Percentiles rank a stretch among this genome's conserved stretches.
Conservation (phyloP, 768 basidiomycete genomes). For the Pleurotus platypus region DNA sequence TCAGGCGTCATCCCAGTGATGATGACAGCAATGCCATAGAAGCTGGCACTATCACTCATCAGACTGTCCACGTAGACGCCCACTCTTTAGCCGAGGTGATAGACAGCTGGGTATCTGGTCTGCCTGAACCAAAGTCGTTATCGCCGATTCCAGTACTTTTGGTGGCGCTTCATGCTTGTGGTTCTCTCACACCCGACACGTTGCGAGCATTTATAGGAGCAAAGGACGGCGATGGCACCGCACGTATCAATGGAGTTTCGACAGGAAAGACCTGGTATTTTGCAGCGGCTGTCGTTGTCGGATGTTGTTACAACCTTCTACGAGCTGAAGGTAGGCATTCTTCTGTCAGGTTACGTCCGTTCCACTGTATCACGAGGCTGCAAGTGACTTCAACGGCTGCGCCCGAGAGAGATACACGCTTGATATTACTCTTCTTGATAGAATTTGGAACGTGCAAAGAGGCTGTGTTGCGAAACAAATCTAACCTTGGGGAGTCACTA, state of each 20-base stretch:
- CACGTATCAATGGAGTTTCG: not conserved
- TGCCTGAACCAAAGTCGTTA: slow-evolving; percentile 4
- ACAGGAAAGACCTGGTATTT: slow-evolving; percentile 40
- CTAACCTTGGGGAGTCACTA: slow-evolving; percentile 16
- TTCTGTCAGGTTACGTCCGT: not conserved
- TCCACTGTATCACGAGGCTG: not conserved
- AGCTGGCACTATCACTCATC: slow-evolving; percentile 45
- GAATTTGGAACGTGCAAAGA: no score
- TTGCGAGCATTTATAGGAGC: slow-evolving; percentile 47
- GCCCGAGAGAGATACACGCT: no score
- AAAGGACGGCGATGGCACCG: slow-evolving; percentile 9
- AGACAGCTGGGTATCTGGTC: slow-evolving; percentile 45
- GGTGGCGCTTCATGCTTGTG: slow-evolving; percentile 74
- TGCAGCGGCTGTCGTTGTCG: slow-evolving; percentile 56
- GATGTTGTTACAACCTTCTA: slow-evolving; percentile 80
- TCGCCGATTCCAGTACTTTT: slow-evolving; percentile 47
- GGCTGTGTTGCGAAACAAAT: not conserved
- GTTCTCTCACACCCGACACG: slow-evolving; percentile 66
- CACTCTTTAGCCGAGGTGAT: slow-evolving; percentile 41
- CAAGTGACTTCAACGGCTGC: not conserved
- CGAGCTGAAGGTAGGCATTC: slow-evolving; percentile 38
- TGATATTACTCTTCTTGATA: no score
- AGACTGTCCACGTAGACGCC: slow-evolving; percentile 52
- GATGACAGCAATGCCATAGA: slow-evolving; percentile 4
- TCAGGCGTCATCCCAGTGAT: not conserved